Evolutionary conservation across 2,329 filamentous ascomycete genomes (phyloP).

Genomic region (Scortechinia acanthostroma): DNA sequence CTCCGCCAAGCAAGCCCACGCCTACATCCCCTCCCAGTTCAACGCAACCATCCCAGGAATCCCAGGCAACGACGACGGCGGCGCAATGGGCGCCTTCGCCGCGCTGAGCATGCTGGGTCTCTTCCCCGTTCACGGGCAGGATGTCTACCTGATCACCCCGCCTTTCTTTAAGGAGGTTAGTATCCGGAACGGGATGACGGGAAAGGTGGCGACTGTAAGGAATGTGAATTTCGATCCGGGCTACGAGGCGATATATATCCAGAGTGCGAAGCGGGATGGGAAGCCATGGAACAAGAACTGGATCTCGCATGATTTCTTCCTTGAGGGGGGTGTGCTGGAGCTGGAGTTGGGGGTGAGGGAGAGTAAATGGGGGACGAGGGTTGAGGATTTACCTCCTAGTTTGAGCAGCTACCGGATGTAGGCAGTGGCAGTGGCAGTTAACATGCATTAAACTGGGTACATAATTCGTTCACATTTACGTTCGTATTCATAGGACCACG

Average conservation of each 20-base stretch:
- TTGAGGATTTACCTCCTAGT: slow-evolving; percentile 40
- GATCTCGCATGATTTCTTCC: slow-evolving; percentile 42
- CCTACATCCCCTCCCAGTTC: slow-evolving; percentile 45
- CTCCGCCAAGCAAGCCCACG: slow-evolving; percentile 29
- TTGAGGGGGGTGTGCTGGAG: slow-evolving; percentile 38
- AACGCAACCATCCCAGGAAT: slow-evolving; percentile 39
- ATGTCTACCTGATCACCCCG: slow-evolving; percentile 49
- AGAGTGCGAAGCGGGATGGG: slow-evolving; percentile 38
- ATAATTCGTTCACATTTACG: no score
- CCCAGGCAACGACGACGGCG: slow-evolving; percentile 49
- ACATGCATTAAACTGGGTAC: no score
- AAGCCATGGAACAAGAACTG: slow-evolving; percentile 38
- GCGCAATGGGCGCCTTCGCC: slow-evolving; percentile 48
- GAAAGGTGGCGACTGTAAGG: slow-evolving; percentile 37
- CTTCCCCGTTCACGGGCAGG: slow-evolving; percentile 45
- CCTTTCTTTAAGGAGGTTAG: slow-evolving; percentile 43
- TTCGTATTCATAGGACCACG: no score
- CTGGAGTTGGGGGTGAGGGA: slow-evolving; percentile 35
- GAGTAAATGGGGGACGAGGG: slow-evolving; percentile 38
- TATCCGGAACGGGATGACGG: slow-evolving; percentile 33
- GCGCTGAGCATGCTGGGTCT: slow-evolving; percentile 46
- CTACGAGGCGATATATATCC: slow-evolving; percentile 39
- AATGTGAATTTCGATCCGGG: slow-evolving; percentile 39
- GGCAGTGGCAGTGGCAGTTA: slow-evolving; percentile 1
- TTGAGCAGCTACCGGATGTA: not conserved